Percentiles rank a stretch among this genome's conserved stretches.
Conservation (phyloP, 2,329 filamentous ascomycete genomes). For the Venturia carpophila region DNA sequence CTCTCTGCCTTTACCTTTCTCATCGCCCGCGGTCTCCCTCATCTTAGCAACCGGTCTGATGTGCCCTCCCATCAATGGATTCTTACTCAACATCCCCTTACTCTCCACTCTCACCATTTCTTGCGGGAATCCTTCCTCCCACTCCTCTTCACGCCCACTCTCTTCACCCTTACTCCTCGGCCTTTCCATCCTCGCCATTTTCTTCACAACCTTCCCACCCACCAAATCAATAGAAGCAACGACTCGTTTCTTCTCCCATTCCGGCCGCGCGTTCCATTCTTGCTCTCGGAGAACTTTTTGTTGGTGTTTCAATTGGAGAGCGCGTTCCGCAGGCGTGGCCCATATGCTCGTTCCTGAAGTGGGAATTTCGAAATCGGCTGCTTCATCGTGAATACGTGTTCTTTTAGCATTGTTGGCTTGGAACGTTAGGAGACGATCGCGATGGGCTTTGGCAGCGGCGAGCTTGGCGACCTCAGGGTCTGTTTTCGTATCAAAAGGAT, state of each 20-base stretch:
- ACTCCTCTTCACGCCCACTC: constrained; percentile 33
- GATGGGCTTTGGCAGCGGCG: constrained; percentile 64
- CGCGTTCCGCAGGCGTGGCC: constrained; percentile 76
- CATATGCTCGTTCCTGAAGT: constrained; percentile 61
- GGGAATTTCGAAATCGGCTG: constrained; percentile 62
- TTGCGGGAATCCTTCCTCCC: constrained; percentile 14
- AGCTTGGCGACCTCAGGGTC: constrained; percentile 49
- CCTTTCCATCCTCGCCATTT: constrained; percentile 54
- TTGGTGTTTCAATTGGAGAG: constrained; percentile 74
- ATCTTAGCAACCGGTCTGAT: constrained; percentile 53
- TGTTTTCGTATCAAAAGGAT: constrained; percentile 24
- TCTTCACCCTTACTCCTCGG: constrained; percentile 48
- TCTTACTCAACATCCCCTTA: constrained; percentile 35
- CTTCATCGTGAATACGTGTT: constrained; percentile 81
- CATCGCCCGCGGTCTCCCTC: constrained; percentile 39
- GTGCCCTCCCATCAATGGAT: constrained; percentile 57
- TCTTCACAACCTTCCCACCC: constrained; percentile 66
- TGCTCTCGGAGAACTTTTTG: constrained; percentile 76
- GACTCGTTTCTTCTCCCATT: constrained; percentile 80
- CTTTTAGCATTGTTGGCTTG: constrained; percentile 79
- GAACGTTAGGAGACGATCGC: constrained; percentile 72
- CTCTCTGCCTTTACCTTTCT: constrained; percentile 39
- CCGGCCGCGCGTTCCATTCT: constrained; percentile 76
- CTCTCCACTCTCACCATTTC: constrained; percentile 14
- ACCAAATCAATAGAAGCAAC: constrained; percentile 79